Base-by-base conservation (phyloP, 176 grass and related monocot genomes). In the Zoysia pacifica region DNA sequence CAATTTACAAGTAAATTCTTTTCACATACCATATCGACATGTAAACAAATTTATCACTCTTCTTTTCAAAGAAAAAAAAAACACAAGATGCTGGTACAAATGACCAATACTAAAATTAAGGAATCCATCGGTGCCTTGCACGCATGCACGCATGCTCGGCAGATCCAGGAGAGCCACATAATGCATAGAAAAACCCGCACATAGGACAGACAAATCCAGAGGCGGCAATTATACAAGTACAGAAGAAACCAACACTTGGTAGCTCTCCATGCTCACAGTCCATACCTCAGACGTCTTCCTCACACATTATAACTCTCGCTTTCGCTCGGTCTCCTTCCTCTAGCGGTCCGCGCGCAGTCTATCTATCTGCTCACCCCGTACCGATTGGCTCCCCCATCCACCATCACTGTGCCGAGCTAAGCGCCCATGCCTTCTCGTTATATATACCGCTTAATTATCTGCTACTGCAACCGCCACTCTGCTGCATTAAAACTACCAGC, bases 301-400 rank as follows among this genome's bases (percentile, higher is more conserved):
- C 85, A n/a, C 56, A 4, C 58, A 70, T 81, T 85, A 89, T 52
- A 66, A 67, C 78, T 53, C 52, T 78, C 73, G 73, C 61, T 85
- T 72, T 89, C 82, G 56, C 18, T 62, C 50, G 60, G 14, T 4
- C 47, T 48, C 16, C n/a, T 53, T 37, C 42, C 69, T 7, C 56
- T 48, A 35, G 43, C 16, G 41, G 38, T 56, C 15, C 58, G n/a
- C 5, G 5, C 42, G 5, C n/a, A 39, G 13, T 5, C 45, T 18
- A 5, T 9, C 58, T 28, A 28, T 3, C 56, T 9, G 15, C 69
- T 40, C 67, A 12, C 36, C 5, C n/a, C 28, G 28, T 28, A 28
- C 28, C 43, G 44, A n/a, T 62, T 6, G 53, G 58, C 7, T 40
- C 35, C 38, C 70, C 48, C 81, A 43, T 75, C 77, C 62, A 42